These are phyloP conservation scores for Lipomyces spencermartinsiae DNA, from an alignment of 805 yeast species.

Conservation along the genomic window DNA sequence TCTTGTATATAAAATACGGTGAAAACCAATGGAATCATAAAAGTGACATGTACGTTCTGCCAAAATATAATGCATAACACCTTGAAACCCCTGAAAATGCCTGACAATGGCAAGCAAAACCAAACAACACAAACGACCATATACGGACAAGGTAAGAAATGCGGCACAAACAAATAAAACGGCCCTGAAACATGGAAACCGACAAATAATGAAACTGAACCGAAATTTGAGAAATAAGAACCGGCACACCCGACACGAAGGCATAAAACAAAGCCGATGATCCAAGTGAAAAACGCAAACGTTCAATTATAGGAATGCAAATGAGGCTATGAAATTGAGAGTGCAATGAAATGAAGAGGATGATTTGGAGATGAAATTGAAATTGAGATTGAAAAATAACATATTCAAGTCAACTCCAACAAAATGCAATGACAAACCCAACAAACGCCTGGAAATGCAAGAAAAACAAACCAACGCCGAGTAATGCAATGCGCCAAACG, in stretches of 20 bases:
- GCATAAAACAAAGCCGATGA: no score
- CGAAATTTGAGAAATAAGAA: no score
- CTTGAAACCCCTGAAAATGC: no score
- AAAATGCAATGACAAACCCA: background rate
- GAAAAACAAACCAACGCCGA: background rate
- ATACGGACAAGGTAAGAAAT: background rate
- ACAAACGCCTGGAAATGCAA: constrained; percentile 2
- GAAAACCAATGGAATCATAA: background rate
- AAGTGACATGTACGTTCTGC: background rate
- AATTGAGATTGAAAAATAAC: background rate
- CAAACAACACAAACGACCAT: no score
- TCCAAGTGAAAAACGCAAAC: background rate
- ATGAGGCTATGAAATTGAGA: background rate
- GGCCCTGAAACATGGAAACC: no score
- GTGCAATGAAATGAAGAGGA: background rate
- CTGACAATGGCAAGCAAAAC: background rate
- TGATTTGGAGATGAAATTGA: background rate
- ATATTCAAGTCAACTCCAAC: background rate
- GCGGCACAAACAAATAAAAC: background rate
- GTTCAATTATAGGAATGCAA: no score
- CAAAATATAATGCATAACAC: no score
- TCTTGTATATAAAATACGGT: background rate
- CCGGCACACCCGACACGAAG: no score
- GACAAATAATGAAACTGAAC: no score
- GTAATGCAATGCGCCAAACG: background rate